Conservation (phyloP, 768 basidiomycete genomes). For the Auricularia cornea region DNA sequence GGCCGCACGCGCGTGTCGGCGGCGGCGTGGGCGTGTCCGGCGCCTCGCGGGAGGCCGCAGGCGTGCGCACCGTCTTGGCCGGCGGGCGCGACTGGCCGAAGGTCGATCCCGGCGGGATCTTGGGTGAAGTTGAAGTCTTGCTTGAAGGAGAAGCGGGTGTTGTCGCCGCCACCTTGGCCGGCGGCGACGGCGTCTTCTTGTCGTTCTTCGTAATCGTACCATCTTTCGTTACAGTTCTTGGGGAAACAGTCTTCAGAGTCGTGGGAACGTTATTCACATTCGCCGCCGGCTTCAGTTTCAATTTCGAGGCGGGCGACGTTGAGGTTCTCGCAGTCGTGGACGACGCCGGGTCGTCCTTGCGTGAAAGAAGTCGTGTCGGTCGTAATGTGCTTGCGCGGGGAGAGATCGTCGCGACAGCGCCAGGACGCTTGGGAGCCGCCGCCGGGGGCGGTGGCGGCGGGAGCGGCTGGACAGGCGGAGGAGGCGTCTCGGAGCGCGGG, state of each 20-base stretch:
- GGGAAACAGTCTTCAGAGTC: background rate
- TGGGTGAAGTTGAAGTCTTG: background rate
- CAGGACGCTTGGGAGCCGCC: background rate
- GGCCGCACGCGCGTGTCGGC: background rate
- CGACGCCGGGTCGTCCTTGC: background rate
- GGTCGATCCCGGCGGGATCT: conserved; percentile 7
- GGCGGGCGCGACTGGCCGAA: conserved; percentile 34
- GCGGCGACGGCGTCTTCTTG: background rate
- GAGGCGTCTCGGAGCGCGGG: background rate
- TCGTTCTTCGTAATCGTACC: background rate
- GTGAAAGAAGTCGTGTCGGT: background rate
- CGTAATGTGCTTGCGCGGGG: background rate
- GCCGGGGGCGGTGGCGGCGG: background rate
- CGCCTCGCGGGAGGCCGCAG: background rate
- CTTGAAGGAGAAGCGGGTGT: background rate
- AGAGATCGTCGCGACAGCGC: too few species aligned
- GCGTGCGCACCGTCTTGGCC: conserved; percentile 15
- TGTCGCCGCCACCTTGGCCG: background rate
- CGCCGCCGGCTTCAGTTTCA: too few species aligned
- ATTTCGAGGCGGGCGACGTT: too few species aligned
- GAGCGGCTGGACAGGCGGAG: background rate
- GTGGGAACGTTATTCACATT: background rate
- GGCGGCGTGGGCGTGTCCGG: background rate
- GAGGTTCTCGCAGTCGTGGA: background rate
- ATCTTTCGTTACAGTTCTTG: background rate